A percentile compares a stretch with the other conserved stretches of the same genome.
Conservation (phyloP, 169 alveolate species). For the Eimeria zaria region DNA sequence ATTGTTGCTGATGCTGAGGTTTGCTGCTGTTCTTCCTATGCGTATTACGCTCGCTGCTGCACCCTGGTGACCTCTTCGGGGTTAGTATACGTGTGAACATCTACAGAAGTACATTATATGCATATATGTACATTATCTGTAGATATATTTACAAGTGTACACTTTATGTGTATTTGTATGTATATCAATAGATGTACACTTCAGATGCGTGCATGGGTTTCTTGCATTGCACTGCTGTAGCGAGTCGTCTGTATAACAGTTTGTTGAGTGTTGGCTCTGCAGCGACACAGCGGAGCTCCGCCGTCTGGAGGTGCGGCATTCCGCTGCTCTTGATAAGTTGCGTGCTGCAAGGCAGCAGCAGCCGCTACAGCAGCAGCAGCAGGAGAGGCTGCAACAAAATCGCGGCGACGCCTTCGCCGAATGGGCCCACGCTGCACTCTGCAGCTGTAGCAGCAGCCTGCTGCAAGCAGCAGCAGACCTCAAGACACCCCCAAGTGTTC, state of each 20-base stretch:
- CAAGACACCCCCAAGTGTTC: constrained; percentile 35
- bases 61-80: neutral
- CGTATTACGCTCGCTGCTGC: neutral
- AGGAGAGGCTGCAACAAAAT: neutral
- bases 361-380: constrained; percentile 43
- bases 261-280: constrained; percentile 2
- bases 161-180: too few relatives aligned
- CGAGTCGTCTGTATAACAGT: neutral
- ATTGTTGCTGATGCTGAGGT: neutral
- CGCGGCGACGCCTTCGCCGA: constrained; percentile 54
- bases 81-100: neutral
- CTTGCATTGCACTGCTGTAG: neutral
- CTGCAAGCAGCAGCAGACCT: constrained; percentile 74
- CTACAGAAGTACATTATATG: too few relatives aligned
- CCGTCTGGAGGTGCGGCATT: neutral
- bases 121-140: too few relatives aligned
- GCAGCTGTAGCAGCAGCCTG: constrained; percentile 72
- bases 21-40: neutral
- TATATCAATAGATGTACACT: neutral
- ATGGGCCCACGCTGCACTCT: constrained; percentile 52
- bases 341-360: neutral
- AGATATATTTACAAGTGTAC: too few relatives aligned
- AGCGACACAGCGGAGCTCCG: constrained; percentile 8
- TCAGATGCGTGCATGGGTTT: neutral
- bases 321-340: neutral